phyloP scores from a whole-genome alignment of 75 land plant genomes.

The Pseudotsuga menziesii region DNA sequence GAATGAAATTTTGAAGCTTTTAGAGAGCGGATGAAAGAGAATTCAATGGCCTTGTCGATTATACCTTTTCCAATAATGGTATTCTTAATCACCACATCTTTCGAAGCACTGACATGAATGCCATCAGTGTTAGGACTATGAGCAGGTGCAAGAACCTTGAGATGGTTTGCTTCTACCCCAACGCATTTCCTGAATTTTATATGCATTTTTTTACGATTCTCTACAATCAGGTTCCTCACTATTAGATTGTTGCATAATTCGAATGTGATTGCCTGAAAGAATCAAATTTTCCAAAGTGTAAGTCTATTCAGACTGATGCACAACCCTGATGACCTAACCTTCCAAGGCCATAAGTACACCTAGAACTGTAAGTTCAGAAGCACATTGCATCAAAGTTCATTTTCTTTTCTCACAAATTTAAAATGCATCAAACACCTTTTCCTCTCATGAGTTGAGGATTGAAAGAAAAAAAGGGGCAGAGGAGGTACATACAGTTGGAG shows the following conservation, averaged over 20 bases:
- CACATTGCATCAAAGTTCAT: neutral
- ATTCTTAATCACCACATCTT: conserved; percentile 40
- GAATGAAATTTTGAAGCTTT: neutral
- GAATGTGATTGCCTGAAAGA: conserved; percentile 68
- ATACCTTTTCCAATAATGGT: conserved; percentile 48
- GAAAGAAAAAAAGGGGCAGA: neutral
- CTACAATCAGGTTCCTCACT: conserved; percentile 39
- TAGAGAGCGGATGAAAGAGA: neutral
- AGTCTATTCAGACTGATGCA: neutral
- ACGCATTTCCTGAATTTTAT: conserved; percentile 48
- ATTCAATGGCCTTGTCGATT: neutral
- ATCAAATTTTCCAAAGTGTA: neutral
- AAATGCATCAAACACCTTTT: neutral
- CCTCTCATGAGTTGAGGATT: neutral
- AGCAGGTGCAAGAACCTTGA: conserved; percentile 62
- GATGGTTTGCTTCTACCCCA: conserved; percentile 34
- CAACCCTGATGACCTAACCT: neutral
- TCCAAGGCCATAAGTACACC: neutral
- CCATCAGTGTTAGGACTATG: conserved; percentile 92
- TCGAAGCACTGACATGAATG: conserved; percentile 62
- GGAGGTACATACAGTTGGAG: conserved; percentile 7
- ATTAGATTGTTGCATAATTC: conserved; percentile 49
- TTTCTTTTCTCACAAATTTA: neutral
- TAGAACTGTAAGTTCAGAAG: neutral
- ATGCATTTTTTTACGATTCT: conserved; percentile 79